Conservation (phyloP, 148 eudicot genomes). For the Euryodendron excelsum region DNA sequence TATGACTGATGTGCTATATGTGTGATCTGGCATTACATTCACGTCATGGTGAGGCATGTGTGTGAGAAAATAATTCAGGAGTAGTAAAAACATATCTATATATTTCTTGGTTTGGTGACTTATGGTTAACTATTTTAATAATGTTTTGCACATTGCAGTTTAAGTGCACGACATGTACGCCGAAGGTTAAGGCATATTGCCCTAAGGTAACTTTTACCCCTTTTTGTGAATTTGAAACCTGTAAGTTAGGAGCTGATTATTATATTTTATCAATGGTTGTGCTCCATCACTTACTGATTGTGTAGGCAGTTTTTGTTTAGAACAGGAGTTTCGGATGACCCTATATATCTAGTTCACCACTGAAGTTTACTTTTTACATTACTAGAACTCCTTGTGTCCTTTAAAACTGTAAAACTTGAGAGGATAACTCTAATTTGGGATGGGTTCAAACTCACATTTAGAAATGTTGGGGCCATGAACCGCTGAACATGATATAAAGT, state of each 20-base stretch:
- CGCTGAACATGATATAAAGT: not conserved
- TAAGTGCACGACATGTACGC: conserved; percentile 84
- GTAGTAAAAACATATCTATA: not conserved
- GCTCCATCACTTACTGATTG: conserved; percentile 2
- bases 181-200: conserved; percentile 85
- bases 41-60: not conserved
- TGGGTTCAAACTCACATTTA: not conserved
- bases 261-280: not conserved
- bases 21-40: not conserved
- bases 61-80: not conserved
- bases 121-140: conserved; percentile 7
- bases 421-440: not conserved
- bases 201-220: conserved; percentile 54
- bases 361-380: not conserved
- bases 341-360: not conserved
- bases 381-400: not conserved
- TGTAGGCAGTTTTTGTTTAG: not conserved
- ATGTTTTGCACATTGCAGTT: conserved; percentile 48
- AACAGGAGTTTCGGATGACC: not conserved
- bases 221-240: conserved; percentile 4
- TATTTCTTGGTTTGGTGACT: not conserved
- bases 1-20: not conserved
- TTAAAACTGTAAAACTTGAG: not conserved
- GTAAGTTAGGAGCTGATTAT: too few relatives aligned
- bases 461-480: not conserved